Percentiles rank a stretch among this genome's conserved stretches.
Conservation (phyloP, 108 stramenopile species). For the Aurantiochytrium sp. region DNA sequence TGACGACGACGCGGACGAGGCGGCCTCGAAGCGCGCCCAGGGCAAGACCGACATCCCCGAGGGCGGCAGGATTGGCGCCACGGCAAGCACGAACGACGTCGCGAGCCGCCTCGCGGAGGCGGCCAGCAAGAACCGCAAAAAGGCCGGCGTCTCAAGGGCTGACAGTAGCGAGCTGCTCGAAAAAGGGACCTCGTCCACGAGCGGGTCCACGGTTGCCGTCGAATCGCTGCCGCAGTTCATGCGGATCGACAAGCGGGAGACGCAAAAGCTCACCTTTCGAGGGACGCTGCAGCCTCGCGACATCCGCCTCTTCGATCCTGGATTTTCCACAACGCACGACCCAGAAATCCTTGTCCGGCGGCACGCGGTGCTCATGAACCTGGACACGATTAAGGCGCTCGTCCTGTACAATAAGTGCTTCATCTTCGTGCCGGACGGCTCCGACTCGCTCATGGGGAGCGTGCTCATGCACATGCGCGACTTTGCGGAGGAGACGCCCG, state of each 20-base stretch:
- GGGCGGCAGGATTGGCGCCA: no score
- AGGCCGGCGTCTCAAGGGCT: no score
- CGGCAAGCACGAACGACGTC: no score
- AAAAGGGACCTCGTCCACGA: no score
- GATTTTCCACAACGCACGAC: constrained; percentile 5
- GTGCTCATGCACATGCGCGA: neutral
- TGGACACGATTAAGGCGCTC: neutral
- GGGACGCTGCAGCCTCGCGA: constrained; percentile 8
- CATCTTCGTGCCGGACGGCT: constrained; percentile 14
- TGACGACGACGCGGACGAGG: no score
- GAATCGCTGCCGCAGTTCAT: neutral
- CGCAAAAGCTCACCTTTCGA: neutral
- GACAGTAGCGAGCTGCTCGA: no score
- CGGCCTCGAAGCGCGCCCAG: no score
- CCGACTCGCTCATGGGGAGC: neutral
- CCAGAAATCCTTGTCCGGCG: neutral
- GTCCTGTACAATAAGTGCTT: constrained; percentile 9
- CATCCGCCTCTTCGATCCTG: constrained; percentile 1
- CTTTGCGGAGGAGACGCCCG: neutral
- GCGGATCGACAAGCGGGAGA: neutral
- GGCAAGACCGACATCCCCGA: no score
- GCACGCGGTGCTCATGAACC: neutral
- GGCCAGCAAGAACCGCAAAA: no score
- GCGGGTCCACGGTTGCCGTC: neutral
- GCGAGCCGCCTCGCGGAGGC: no score